Evolutionary conservation across 2,329 filamentous ascomycete species (phyloP), one percentile per base, ranked within the genome.

Genomic region (Pseudogymnoascus sp.): DNA sequence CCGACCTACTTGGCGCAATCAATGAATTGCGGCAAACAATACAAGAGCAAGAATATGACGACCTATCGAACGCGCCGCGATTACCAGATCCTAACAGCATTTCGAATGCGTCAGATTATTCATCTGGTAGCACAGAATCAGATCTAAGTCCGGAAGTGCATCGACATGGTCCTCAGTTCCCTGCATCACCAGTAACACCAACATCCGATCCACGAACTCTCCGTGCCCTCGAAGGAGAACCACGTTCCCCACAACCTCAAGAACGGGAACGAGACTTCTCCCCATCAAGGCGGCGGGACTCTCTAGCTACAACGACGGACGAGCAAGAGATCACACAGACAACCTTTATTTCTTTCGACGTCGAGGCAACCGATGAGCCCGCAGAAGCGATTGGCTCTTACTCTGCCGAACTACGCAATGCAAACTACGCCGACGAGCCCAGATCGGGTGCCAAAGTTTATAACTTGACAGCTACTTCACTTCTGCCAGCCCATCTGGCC

Each of bases 401-500:
- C 69, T 73, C 71, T 11, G 71, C 71, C n/a, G 71, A 73, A 58
- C 62, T 73, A 15, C 64, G 71, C 39, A 71, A 66, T 61, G 68
- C 70, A 5, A 71, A 71, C 59, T 71, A 72, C n/a, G 26, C 35
- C 5, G 35, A 26, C 15, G 64, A 64, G 31, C 61, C 50, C 6
- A 24, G 57, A 17, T 40, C 33, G n/a, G 35, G 17, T 7, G 58
- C 62, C 17, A 66, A 65, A 35, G 2, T 60, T 6, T 73, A 73
- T 59, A 66, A 68, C 5, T 64, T 71, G 7, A 73, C 71, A 7
- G 70, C 69, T 11, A 61, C 72, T 54, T 72, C 71, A 9, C 66
- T 73, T 61, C 65, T 73, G 6, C 71, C 71, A 39, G 58, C 67
- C 8, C 68, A 73, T 39, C 65, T 73, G 63, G 70, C 70, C 1